A percentile compares a stretch with the other conserved stretches of the same genome.
Evolutionary conservation across 1,139 yeast species (phyloP).

Genomic region (Blastobotrys apis): DNA sequence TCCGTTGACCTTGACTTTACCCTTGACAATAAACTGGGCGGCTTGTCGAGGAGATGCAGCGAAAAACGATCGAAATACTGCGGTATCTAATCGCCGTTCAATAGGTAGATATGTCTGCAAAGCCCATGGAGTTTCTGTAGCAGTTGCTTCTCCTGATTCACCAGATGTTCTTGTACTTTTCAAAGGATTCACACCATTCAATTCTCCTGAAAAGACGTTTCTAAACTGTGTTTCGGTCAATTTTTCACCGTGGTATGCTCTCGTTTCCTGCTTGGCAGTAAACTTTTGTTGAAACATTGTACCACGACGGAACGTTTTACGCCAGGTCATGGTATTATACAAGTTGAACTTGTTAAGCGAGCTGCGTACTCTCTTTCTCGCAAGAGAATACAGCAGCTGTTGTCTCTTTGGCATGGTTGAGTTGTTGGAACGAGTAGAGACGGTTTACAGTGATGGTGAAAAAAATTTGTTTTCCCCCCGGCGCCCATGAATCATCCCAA

Average conservation of each 20-base stretch:
- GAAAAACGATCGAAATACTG: slow-evolving; percentile 86
- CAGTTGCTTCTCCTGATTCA: slow-evolving; percentile 29
- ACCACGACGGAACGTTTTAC: slow-evolving; percentile 51
- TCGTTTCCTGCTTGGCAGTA: slow-evolving; percentile 83
- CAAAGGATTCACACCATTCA: slow-evolving; percentile 76
- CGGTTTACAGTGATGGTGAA: slow-evolving; percentile 4
- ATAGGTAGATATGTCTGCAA: slow-evolving; percentile 84
- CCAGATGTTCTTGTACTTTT: slow-evolving; percentile 24
- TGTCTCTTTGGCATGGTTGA: slow-evolving; percentile 24
- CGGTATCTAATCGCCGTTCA: slow-evolving; percentile 86
- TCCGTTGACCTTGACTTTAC: slow-evolving; percentile 85
- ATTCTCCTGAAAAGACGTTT: slow-evolving; percentile 62
- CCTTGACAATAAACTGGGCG: slow-evolving; percentile 76
- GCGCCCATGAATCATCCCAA: neutral
- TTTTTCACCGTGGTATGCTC: slow-evolving; percentile 95
- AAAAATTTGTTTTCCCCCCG: slow-evolving; percentile 2
- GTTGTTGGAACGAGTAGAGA: neutral
- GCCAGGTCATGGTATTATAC: slow-evolving; percentile 61
- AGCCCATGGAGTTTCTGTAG: slow-evolving; percentile 57
- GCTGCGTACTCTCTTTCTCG: slow-evolving; percentile 61
- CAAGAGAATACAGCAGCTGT: slow-evolving; percentile 26
- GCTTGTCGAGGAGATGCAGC: slow-evolving; percentile 95
- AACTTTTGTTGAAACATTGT: slow-evolving; percentile 87
- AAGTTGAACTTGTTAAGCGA: slow-evolving; percentile 90
- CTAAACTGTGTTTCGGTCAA: slow-evolving; percentile 81